phyloP scores from a whole-genome alignment of 2,329 filamentous ascomycete genomes.

The Paraphoma sp. region DNA sequence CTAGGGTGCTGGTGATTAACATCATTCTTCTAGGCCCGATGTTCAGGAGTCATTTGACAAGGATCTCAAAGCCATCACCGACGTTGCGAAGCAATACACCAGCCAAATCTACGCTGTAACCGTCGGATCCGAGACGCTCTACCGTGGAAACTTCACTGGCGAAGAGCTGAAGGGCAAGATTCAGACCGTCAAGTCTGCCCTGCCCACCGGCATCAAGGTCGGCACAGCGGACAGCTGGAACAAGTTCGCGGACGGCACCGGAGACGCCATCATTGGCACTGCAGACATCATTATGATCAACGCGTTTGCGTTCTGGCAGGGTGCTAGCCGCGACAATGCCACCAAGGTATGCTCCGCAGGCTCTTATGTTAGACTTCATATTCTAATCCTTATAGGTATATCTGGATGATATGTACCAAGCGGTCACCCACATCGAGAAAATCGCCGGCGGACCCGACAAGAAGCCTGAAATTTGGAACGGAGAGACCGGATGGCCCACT shows the following conservation, averaged over 20 bases:
- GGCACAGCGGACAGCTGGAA: constrained; percentile 78
- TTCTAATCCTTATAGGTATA: constrained; percentile 49
- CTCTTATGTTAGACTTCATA: too few species aligned
- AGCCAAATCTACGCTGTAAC: constrained; percentile 72
- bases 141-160: constrained; percentile 71
- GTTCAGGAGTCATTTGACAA: constrained; percentile 65
- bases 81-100: constrained; percentile 56
- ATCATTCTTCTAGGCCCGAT: constrained; percentile 60
- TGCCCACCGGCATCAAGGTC: constrained; percentile 61
- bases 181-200: constrained; percentile 62
- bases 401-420: constrained; percentile 71
- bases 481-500: constrained; percentile 30
- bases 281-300: constrained; percentile 71
- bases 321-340: constrained; percentile 63
- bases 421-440: constrained; percentile 67
- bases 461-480: constrained; percentile 63
- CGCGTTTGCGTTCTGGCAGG: constrained; percentile 78
- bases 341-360: constrained; percentile 50
- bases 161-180: constrained; percentile 67
- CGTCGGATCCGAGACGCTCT: constrained; percentile 73
- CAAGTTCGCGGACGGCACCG: constrained; percentile 72
- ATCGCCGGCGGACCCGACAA: constrained; percentile 60
- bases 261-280: constrained; percentile 67
- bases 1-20: not conserved
- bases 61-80: constrained; percentile 66